These are phyloP conservation scores for Rhizoclosmatium globosum DNA, from an alignment of 192 early-diverging fungal genomes.

Conservation along the genomic window DNA sequence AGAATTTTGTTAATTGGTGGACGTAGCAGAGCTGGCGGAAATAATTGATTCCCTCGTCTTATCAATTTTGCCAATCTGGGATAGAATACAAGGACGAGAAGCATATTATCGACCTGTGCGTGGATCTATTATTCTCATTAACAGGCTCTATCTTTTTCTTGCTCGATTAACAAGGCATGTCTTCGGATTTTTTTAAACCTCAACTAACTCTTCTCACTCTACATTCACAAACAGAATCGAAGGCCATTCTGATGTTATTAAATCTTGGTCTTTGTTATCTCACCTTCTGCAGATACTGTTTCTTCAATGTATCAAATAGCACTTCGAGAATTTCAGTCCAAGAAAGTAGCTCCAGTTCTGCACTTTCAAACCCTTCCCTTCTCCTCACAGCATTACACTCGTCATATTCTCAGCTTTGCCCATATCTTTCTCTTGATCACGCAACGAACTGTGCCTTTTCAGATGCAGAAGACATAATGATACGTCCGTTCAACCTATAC, in stretches of 20 bases:
- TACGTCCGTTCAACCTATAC: neutral
- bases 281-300: neutral
- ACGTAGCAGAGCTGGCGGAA: neutral
- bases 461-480: slow-evolving; percentile 6
- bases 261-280: neutral
- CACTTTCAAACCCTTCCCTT: neutral
- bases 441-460: neutral
- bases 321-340: slow-evolving; percentile 4
- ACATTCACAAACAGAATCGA: too few relatives aligned
- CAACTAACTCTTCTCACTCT: too few relatives aligned
- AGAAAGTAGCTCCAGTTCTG: neutral
- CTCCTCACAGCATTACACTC: slow-evolving; percentile 2
- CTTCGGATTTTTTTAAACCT: neutral
- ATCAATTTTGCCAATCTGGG: neutral
- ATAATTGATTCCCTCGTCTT: neutral
- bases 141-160: slow-evolving; percentile 2
- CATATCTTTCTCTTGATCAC: slow-evolving; percentile 10
- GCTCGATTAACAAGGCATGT: neutral
- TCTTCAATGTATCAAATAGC: slow-evolving; percentile 24
- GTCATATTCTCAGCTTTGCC: neutral
- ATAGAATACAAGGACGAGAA: slow-evolving; percentile 1
- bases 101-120: slow-evolving; percentile 19
- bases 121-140: slow-evolving; percentile 6
- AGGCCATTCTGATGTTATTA: too few relatives aligned
- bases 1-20: slow-evolving; percentile 8